A percentile compares a stretch with the other conserved stretches of the same genome.
Evolutionary conservation across 2,329 filamentous ascomycete species (phyloP).

Genomic region (Penicillium italicum): DNA sequence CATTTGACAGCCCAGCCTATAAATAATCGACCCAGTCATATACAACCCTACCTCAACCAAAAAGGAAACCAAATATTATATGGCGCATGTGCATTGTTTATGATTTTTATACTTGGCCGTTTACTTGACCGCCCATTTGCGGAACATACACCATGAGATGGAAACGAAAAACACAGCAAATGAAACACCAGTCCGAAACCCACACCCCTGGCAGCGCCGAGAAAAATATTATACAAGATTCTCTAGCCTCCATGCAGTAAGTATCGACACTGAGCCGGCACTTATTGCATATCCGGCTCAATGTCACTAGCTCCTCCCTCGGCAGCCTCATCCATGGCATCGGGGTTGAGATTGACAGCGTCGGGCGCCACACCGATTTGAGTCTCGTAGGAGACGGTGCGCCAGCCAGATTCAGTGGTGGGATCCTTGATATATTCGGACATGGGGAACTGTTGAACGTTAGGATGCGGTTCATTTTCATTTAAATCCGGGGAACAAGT

Average conservation of each 20-base stretch:
- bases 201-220: conserved; percentile 4
- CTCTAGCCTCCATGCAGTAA: neutral
- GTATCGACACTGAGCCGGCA: neutral
- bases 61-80: neutral
- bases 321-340: conserved; percentile 45
- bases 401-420: conserved; percentile 53
- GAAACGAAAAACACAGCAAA: neutral
- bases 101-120: neutral
- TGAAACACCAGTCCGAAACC: neutral
- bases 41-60: neutral
- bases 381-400: conserved; percentile 53
- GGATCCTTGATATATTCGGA: conserved; percentile 61
- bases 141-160: neutral
- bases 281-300: conserved; percentile 34
- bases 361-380: conserved; percentile 36
- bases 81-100: neutral
- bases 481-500: neutral
- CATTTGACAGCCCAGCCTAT: neutral
- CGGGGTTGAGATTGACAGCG: conserved; percentile 44
- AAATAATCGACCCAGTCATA: neutral
- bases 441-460: conserved; percentile 55
- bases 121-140: neutral
- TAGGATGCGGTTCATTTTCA: neutral
- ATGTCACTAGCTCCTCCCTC: conserved; percentile 35
- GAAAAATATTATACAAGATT: conserved; percentile 6